Percentiles rank a stretch among this genome's conserved stretches.
These are phyloP conservation scores for Dioscorea cayenensis DNA, from an alignment of 116 monocot genomes.

Conservation along the genomic window DNA sequence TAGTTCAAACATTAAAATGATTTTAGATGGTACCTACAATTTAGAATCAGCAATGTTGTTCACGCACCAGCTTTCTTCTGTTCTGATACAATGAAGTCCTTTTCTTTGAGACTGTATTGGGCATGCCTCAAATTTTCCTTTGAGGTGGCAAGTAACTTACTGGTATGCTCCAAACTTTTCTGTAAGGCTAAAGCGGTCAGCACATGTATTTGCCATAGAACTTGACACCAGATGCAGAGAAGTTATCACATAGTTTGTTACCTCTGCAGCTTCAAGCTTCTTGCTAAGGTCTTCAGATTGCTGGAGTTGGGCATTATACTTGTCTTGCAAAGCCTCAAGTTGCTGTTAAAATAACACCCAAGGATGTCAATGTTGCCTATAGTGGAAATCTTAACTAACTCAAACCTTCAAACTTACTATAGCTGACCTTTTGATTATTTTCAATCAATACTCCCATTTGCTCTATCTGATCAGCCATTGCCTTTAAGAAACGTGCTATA, in stretches of 20 bases:
- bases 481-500: slow-evolving; percentile 28
- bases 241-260: background rate
- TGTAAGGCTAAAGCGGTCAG: slow-evolving; percentile 19
- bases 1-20: background rate
- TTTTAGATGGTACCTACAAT: background rate
- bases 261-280: slow-evolving; percentile 80
- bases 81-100: slow-evolving; percentile 70
- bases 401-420: background rate
- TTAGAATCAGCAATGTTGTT: background rate
- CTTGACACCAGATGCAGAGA: background rate
- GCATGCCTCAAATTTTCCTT: slow-evolving; percentile 73
- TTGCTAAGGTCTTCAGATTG: slow-evolving; percentile 53
- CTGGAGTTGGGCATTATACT: slow-evolving; percentile 52
- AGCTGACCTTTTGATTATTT: slow-evolving; percentile 68
- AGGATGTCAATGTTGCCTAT: background rate
- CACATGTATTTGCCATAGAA: background rate
- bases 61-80: slow-evolving; percentile 71
- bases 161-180: slow-evolving; percentile 73
- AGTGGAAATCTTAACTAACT: background rate
- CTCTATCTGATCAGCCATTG: slow-evolving; percentile 84
- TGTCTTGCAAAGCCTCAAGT: slow-evolving; percentile 63
- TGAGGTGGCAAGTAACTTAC: slow-evolving; percentile 45
- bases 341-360: slow-evolving; percentile 29
- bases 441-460: slow-evolving; percentile 58
- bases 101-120: slow-evolving; percentile 68